Evolutionary conservation across 2,329 filamentous ascomycete genomes (phyloP), one percentile per base, ranked within the genome.

Genomic region (Hypoxylon sp.): DNA sequence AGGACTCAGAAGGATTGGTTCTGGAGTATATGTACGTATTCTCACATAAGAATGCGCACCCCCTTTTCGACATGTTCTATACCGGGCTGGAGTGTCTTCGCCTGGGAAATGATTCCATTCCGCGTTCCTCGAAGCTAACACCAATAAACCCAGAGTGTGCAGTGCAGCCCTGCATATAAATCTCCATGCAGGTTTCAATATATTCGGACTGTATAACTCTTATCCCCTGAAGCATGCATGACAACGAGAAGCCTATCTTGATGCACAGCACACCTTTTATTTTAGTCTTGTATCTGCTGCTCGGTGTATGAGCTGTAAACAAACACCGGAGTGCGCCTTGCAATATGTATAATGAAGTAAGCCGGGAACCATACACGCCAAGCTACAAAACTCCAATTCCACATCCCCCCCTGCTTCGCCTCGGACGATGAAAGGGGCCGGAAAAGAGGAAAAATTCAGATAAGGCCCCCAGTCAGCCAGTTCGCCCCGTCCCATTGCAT

Each of bases 311-410:
- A 20, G 20, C 16, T 33, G 30, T 33, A 33, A 11, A 54, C 26
- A 53, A 49, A 30, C 56, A 14, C 7, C 7, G 26, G 32, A 22
- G 42, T n/a, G 4, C 24, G 6, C 26, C 33, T 26, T 50, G 44
- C 44, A 61, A 62, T 65, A 65, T 65, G 44, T 58, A 65, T 61
- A 61, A 14, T 45, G 42, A 48, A 48, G n/a, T 18, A 40, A 48
- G n/a, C 38, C 12, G 24, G 26, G 24, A 26, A 9, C 44, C 8
- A 22, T 24, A 18, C 3, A 8, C 40, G 22, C 26, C 9, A 44
- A 54, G 16, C 50, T 20, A 33, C 12, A 54, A 61, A 56, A 61
- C 57, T 61, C 62, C 62, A 16, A 38, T 53, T 52, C 44, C 16
- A 26, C 49, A 33, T 49, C 18, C 12, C 40, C 33, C 20, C 20